Conservation (phyloP, 1,284 basidiomycete genomes). For the Athelia psychrophila region DNA sequence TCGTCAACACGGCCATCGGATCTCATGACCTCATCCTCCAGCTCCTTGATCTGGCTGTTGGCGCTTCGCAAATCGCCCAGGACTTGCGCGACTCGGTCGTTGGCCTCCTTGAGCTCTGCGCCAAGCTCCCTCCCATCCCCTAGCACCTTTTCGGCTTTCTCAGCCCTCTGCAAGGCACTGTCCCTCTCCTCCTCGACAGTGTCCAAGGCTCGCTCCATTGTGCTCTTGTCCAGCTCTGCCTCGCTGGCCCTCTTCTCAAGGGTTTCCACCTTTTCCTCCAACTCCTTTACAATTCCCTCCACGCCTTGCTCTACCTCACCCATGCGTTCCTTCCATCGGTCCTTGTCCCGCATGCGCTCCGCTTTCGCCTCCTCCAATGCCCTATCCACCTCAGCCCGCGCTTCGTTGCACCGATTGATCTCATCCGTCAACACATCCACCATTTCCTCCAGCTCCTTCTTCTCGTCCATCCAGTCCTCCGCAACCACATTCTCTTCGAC, state of each 20-base stretch:
- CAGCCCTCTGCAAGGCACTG: conserved; percentile 51
- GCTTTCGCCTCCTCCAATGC: conserved; percentile 48
- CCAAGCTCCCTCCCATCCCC: conserved; percentile 64
- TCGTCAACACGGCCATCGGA: conserved; percentile 48
- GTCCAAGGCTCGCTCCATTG: conserved; percentile 41
- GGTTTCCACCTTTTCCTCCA: conserved; percentile 53
- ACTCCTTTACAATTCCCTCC: conserved; percentile 56
- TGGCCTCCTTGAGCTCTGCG: conserved; percentile 59
- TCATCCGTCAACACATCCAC: conserved; percentile 28
- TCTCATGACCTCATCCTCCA: conserved; percentile 51
- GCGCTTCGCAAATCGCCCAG: conserved; percentile 49
- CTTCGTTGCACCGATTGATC: conserved; percentile 21
- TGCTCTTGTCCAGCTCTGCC: conserved; percentile 41
- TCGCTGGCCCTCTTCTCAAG: conserved; percentile 45
- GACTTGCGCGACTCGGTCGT: conserved; percentile 51
- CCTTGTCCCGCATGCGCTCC: conserved; percentile 60
- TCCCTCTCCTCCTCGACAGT: conserved; percentile 50
- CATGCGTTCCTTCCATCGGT: conserved; percentile 67
- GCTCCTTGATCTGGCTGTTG: conserved; percentile 50
- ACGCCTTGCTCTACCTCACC: conserved; percentile 66
- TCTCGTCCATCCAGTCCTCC: conserved; percentile 67
- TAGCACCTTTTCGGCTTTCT: conserved; percentile 58
- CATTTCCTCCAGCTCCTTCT: conserved; percentile 38
- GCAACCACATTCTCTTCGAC: conserved; percentile 58
- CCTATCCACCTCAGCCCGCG: conserved; percentile 37